Evolutionary conservation across 495 filamentous ascomycete genomes (phyloP).

Genomic region (Penicillium bialowiezense): DNA sequence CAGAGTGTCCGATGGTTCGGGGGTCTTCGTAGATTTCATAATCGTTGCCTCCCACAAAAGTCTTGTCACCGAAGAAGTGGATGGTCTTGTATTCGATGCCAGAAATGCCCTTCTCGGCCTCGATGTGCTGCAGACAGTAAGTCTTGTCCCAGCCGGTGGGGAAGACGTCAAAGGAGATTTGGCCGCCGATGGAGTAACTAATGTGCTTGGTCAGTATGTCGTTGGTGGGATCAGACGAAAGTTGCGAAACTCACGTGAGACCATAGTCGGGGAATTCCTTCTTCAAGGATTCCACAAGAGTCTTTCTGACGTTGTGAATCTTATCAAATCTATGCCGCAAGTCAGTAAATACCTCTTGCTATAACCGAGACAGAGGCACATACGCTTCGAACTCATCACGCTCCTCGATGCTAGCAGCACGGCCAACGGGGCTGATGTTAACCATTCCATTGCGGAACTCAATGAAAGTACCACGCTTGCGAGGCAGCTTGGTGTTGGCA

Average conservation of each 20-base stretch:
- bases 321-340: constrained; percentile 58
- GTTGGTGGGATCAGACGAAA: neutral
- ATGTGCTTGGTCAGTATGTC: neutral
- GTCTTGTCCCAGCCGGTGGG: constrained; percentile 97
- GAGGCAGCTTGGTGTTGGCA: constrained; percentile 76
- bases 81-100: constrained; percentile 79
- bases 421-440: constrained; percentile 88
- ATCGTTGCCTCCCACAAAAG: constrained; percentile 84
- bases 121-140: constrained; percentile 88
- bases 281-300: constrained; percentile 69
- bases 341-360: neutral
- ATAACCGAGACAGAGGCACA: constrained; percentile 8
- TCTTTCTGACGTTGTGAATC: constrained; percentile 66
- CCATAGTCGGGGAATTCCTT: constrained; percentile 80
- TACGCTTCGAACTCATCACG: constrained; percentile 68
- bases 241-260: constrained; percentile 70
- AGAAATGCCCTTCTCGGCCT: constrained; percentile 72
- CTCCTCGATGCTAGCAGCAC: constrained; percentile 81
- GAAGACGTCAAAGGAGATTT: constrained; percentile 98
- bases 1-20: constrained; percentile 79
- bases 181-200: constrained; percentile 89
- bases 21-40: constrained; percentile 85
- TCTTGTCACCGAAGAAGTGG: constrained; percentile 99
- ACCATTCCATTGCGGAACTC: constrained; percentile 98
- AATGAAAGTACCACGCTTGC: constrained; percentile 93